Percentiles rank a stretch among this genome's conserved stretches.
Evolutionary conservation across 2,329 filamentous ascomycete species (phyloP).

Genomic region (Colletotrichum spinosum): DNA sequence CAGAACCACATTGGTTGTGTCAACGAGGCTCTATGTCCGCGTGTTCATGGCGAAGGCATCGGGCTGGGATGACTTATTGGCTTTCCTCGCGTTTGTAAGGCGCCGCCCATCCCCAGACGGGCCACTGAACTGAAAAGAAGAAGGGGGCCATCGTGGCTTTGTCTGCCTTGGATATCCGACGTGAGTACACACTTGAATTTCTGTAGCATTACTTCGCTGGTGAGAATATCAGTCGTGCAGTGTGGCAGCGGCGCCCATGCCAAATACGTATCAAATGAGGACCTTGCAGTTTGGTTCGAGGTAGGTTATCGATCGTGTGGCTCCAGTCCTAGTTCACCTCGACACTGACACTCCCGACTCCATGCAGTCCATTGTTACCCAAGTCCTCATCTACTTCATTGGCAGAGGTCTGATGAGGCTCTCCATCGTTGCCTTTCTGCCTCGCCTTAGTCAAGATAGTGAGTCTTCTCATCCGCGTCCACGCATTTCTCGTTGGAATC

Average conservation of each 20-base stretch:
- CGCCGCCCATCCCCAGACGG: too few relatives aligned
- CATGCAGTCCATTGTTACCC: neutral
- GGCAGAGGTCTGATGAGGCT: constrained; percentile 46
- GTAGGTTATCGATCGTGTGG: neutral
- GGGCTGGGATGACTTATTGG: neutral
- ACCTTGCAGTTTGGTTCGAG: neutral
- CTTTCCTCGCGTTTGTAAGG: constrained; percentile 1
- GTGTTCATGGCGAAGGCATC: neutral
- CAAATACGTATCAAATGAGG: neutral
- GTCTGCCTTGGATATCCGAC: constrained; percentile 11
- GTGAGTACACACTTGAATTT: neutral
- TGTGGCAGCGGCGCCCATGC: neutral
- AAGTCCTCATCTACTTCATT: constrained; percentile 45
- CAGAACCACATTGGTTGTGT: neutral
- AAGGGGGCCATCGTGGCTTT: neutral
- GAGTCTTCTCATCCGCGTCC: constrained; percentile 21
- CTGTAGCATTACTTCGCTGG: too few relatives aligned
- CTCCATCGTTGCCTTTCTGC: constrained; percentile 48
- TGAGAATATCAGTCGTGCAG: neutral
- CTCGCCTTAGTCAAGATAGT: constrained; percentile 48
- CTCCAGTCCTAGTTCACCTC: neutral
- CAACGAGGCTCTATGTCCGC: neutral
- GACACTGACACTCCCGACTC: neutral
- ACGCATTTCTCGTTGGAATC: neutral
- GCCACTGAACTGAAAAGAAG: neutral